Evolutionary conservation across 1,139 yeast genomes (phyloP).

Genomic region (Candida sanyaensis): DNA sequence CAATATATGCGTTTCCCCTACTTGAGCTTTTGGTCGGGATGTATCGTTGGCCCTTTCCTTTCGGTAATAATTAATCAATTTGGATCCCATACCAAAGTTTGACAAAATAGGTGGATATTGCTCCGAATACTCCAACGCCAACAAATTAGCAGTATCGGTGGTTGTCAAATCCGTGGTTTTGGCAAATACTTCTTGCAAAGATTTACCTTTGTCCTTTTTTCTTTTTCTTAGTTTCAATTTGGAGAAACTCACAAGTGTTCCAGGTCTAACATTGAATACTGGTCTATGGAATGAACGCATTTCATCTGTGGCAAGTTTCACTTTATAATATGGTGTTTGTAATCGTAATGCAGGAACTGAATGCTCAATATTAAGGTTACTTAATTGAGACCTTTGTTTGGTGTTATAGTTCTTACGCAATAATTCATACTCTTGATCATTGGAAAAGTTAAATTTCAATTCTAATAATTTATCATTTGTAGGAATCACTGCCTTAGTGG

Average conservation of each 20-base stretch:
- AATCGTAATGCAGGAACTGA: conserved; percentile 83
- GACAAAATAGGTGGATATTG: conserved; percentile 83
- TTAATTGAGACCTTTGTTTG: conserved; percentile 89
- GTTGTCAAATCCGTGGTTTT: conserved; percentile 75
- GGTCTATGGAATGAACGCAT: conserved; percentile 83
- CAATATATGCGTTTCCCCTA: conserved; percentile 94
- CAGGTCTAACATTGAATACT: conserved; percentile 72
- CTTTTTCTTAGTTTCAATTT: conserved; percentile 79
- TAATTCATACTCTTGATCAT: conserved; percentile 82
- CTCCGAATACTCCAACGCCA: conserved; percentile 87
- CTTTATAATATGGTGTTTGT: conserved; percentile 92
- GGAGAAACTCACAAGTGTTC: conserved; percentile 73
- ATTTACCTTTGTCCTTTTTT: conserved; percentile 87
- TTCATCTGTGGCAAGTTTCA: conserved; percentile 66
- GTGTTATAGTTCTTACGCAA: conserved; percentile 86
- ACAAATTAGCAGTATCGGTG: conserved; percentile 79
- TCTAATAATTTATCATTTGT: conserved; percentile 49
- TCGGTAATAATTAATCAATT: conserved; percentile 88
- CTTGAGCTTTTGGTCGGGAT: conserved; percentile 80
- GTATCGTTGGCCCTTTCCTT: conserved; percentile 81
- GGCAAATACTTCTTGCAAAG: conserved; percentile 70
- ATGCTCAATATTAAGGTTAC: conserved; percentile 89
- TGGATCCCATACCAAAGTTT: conserved; percentile 95
- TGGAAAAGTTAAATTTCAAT: conserved; percentile 75
- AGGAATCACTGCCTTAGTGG: conserved; percentile 45